phyloP scores from a whole-genome alignment of 2,329 filamentous ascomycete genomes.

The Albifimbria verrucaria region DNA sequence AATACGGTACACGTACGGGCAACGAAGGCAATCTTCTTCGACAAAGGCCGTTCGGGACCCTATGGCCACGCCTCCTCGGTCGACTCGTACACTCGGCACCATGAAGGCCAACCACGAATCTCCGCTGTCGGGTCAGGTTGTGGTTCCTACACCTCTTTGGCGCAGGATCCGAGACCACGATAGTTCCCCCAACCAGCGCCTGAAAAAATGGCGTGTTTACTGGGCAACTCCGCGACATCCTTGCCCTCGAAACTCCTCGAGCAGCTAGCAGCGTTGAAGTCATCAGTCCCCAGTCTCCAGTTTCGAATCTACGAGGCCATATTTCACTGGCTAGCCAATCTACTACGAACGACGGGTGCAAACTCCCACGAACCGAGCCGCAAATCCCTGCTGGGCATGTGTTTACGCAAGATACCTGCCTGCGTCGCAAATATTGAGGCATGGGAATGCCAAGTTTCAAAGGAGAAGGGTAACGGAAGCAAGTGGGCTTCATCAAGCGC shows the following conservation, averaged over 20 bases:
- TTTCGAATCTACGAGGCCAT: constrained; percentile 30
- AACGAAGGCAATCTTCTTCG: constrained; percentile 11
- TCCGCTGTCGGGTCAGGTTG: constrained; percentile 19
- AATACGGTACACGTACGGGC: constrained; percentile 27
- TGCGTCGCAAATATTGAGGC: constrained; percentile 28
- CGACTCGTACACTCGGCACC: constrained; percentile 22
- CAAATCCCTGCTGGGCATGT: constrained; percentile 34
- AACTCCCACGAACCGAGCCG: constrained; percentile 14
- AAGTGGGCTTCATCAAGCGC: constrained; percentile 23
- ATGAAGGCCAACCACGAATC: constrained; percentile 25
- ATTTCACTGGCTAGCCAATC: constrained; percentile 24
- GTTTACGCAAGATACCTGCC: constrained; percentile 27
- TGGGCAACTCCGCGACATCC: not conserved
- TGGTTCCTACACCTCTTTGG: constrained; percentile 25
- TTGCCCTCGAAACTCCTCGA: not conserved
- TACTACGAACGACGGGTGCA: constrained; percentile 24
- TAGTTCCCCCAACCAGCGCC: constrained; percentile 17
- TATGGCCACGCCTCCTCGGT: constrained; percentile 21
- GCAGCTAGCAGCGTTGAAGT: not conserved
- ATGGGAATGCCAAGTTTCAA: constrained; percentile 24
- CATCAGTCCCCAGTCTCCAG: constrained; percentile 2
- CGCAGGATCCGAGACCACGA: constrained; percentile 21
- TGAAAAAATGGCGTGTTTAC: constrained; percentile 6
- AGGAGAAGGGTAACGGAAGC: constrained; percentile 16
- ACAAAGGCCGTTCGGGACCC: not conserved